Evolutionary conservation across 2,329 filamentous ascomycete genomes (phyloP).

Genomic region (Diaporthe citrichinensis): DNA sequence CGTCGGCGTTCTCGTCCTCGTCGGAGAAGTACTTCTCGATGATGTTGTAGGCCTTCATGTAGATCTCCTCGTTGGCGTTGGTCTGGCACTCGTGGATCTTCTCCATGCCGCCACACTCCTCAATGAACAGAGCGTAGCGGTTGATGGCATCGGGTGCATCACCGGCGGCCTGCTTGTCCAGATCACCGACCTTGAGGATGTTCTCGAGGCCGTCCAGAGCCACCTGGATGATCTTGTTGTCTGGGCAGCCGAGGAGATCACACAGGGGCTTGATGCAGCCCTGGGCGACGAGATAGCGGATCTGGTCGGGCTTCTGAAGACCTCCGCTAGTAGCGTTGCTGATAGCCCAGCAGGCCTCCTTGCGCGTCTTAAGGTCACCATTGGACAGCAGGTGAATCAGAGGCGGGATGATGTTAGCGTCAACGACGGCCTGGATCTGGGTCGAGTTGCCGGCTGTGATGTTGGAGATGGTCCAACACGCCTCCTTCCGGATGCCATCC

Average conservation of each 20-base stretch:
- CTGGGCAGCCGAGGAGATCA: constrained; percentile 93
- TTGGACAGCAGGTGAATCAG: constrained; percentile 96
- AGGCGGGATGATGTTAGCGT: constrained; percentile 96
- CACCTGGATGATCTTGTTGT: constrained; percentile 99
- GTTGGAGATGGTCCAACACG: constrained; percentile 99
- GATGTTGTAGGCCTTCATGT: constrained; percentile 99
- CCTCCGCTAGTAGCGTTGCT: constrained; percentile 98
- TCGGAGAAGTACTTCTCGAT: constrained; percentile 99
- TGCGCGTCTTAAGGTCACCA: constrained; percentile 98
- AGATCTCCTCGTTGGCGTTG: constrained; percentile 99
- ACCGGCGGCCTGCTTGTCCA: constrained; percentile 93
- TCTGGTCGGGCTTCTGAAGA: constrained; percentile 98
- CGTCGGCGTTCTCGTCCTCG: constrained; percentile 93
- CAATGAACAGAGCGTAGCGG: constrained; percentile 97
- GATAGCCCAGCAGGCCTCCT: constrained; percentile 99
- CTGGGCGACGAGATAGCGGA: constrained; percentile 91
- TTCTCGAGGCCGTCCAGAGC: constrained; percentile 98
- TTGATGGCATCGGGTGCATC: constrained; percentile 86
- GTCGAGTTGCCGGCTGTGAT: constrained; percentile 98
- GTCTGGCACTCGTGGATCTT: constrained; percentile 99
- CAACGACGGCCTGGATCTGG: constrained; percentile 96
- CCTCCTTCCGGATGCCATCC: constrained; percentile 98
- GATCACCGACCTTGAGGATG: constrained; percentile 98
- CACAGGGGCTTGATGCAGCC: constrained; percentile 98
- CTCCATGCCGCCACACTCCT: constrained; percentile 99